Conservation (phyloP, 2,329 filamentous ascomycete species). For the Aspergillus sclerotialis region DNA sequence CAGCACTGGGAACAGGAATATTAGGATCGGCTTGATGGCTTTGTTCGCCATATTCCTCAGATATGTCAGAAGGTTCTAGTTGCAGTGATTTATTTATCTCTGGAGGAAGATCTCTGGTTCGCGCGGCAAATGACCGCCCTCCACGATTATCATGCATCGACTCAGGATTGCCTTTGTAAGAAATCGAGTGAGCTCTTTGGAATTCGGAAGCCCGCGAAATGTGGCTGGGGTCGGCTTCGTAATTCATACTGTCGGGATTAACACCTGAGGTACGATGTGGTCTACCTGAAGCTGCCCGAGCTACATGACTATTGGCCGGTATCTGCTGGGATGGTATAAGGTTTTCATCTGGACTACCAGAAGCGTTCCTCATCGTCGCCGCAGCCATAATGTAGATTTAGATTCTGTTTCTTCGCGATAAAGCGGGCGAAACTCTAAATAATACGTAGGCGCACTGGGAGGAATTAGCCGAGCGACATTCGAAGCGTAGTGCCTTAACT, state of each 20-base stretch:
- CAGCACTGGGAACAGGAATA: no score
- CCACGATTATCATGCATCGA: slow-evolving; percentile 6
- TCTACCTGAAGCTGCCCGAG: slow-evolving; percentile 14
- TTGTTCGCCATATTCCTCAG: slow-evolving; percentile 7
- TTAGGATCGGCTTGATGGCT: no score
- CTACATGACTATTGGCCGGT: slow-evolving; percentile 11
- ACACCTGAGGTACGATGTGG: slow-evolving; percentile 9
- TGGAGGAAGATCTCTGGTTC: slow-evolving; percentile 13
- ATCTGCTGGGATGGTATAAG: slow-evolving; percentile 7
- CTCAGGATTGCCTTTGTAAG: slow-evolving; percentile 45
- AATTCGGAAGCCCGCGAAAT: slow-evolving; percentile 54
- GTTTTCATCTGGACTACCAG: slow-evolving; percentile 6
- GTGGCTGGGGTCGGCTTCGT: slow-evolving; percentile 9
- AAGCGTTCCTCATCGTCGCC: slow-evolving; percentile 6
- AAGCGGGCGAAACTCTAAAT: no score
- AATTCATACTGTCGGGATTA: no score
- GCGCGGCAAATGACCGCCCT: slow-evolving; percentile 19
- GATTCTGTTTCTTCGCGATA: no score
- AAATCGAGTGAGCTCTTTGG: slow-evolving; percentile 52
- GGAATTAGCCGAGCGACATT: no score
- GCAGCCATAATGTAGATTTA: slow-evolving; percentile 11
- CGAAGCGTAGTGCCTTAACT: no score
- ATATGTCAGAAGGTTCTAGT: slow-evolving; percentile 4
- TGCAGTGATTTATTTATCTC: slow-evolving; percentile 8
- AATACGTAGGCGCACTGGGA: no score